Percentiles rank a stretch among this genome's conserved stretches.
Conservation (phyloP, 305 asterid genomes). For the Fraxinus sp. region DNA sequence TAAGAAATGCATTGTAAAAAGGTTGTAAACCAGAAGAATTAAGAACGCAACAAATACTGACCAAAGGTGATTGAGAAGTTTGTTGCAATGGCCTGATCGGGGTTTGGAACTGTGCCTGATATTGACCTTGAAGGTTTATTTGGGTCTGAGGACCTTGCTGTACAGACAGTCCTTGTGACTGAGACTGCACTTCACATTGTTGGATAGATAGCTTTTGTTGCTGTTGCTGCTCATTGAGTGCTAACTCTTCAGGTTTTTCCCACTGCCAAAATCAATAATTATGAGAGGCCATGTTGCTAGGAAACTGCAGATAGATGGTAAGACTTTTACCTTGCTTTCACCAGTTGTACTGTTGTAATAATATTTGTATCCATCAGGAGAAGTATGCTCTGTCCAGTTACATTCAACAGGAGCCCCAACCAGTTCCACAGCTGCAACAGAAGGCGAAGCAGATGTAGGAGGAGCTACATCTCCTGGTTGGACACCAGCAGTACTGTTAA, state of each 20-base stretch:
- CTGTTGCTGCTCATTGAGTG: constrained; percentile 49
- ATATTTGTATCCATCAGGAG: constrained; percentile 96
- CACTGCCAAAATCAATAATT: constrained; percentile 50
- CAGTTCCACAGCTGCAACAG: constrained; percentile 32
- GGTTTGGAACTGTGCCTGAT: constrained; percentile 49
- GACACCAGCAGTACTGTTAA: constrained; percentile 33
- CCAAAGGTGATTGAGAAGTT: constrained; percentile 56
- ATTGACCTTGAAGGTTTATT: constrained; percentile 53
- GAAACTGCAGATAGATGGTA: constrained; percentile 1
- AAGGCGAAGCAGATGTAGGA: constrained; percentile 34
- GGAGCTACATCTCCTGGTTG: constrained; percentile 46
- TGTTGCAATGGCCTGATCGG: constrained; percentile 60
- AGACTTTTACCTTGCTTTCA: constrained; percentile 82
- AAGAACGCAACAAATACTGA: constrained; percentile 29
- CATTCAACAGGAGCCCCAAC: constrained; percentile 37
- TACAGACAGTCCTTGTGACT: constrained; percentile 44
- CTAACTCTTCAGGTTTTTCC: constrained; percentile 93
- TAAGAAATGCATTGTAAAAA: constrained; percentile 22
- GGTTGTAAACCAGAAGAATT: constrained; percentile 13
- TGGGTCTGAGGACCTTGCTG: constrained; percentile 62
- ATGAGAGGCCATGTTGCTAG: constrained; percentile 19
- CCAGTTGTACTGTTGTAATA: constrained; percentile 82
- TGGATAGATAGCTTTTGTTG: constrained; percentile 43
- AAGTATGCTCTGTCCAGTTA: constrained; percentile 90
- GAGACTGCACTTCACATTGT: constrained; percentile 51